Conservation (phyloP, 345 rosid genomes). For the Citrus trifoliata region DNA sequence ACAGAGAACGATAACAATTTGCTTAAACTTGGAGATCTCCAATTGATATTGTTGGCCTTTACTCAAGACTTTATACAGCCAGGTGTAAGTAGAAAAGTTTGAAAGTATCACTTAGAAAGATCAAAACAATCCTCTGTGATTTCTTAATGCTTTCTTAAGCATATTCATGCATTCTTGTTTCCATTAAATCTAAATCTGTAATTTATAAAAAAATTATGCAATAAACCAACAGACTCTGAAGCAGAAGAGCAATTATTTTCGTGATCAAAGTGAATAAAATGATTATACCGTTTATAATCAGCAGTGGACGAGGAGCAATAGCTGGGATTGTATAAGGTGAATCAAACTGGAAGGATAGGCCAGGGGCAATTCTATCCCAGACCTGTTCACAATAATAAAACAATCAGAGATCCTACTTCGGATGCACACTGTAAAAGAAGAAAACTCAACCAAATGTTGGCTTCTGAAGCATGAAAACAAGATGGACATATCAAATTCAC, state of each 20-base stretch:
- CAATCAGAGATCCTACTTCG: neutral
- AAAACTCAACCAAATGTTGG: neutral
- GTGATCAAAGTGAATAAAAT: neutral
- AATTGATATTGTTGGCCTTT: neutral
- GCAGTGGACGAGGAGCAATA: slow-evolving; percentile 69
- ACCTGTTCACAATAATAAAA: slow-evolving; percentile 44
- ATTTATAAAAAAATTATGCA: neutral
- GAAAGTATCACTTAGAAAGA: neutral
- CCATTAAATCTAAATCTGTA: neutral
- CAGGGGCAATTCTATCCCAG: slow-evolving; percentile 93
- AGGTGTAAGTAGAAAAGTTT: neutral
- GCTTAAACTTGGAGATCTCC: neutral
- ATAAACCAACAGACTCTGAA: neutral
- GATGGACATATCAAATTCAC: neutral
- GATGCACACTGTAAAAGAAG: neutral
- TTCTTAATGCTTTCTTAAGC: neutral
- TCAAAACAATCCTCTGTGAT: neutral
- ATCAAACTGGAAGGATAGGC: slow-evolving; percentile 70
- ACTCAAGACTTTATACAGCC: neutral
- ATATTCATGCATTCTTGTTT: neutral
- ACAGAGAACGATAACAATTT: neutral
- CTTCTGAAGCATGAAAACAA: neutral
- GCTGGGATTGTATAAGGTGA: slow-evolving; percentile 64
- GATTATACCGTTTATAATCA: slow-evolving; percentile 61
- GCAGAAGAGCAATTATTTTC: neutral